These are phyloP conservation scores for Pythium vanterpoolii DNA, from an alignment of 352 stramenopile genomes.

Conservation along the genomic window DNA sequence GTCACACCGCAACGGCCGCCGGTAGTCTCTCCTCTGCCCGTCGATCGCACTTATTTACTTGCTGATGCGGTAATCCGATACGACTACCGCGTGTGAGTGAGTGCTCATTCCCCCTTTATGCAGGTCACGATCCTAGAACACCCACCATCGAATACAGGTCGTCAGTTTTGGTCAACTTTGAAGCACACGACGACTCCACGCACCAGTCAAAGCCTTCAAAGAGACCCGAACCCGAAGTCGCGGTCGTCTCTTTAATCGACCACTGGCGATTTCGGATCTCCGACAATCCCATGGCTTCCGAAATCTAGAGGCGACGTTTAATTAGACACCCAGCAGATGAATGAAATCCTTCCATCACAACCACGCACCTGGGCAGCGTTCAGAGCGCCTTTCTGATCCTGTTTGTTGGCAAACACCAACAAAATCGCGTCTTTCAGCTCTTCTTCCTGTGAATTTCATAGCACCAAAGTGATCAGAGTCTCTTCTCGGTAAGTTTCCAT, in stretches of 20 bases:
- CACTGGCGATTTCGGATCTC: constrained; percentile 99
- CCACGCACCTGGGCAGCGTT: constrained; percentile 75
- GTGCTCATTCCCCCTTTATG: constrained; percentile 82
- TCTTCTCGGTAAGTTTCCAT: neutral
- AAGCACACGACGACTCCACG: neutral
- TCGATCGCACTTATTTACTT: neutral
- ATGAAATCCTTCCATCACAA: neutral
- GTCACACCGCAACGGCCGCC: too few relatives aligned
- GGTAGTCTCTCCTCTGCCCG: too few relatives aligned
- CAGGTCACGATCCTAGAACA: constrained; percentile 80
- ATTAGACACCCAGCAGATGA: too few relatives aligned
- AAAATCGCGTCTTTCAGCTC: constrained; percentile 98
- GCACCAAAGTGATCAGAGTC: neutral
- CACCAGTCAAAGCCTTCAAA: constrained; percentile 99
- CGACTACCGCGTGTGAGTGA: neutral
- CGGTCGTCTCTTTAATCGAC: constrained; percentile 99
- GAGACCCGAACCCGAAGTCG: constrained; percentile 96
- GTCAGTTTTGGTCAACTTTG: too few relatives aligned
- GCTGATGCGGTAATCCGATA: neutral
- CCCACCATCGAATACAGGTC: neutral
- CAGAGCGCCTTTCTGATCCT: constrained; percentile 96
- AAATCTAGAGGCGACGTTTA: constrained; percentile 95
- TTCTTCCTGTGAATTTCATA: constrained; percentile 83
- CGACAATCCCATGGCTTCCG: constrained; percentile 96
- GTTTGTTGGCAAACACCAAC: constrained; percentile 99